phyloP scores from a whole-genome alignment of 768 basidiomycete genomes.

The Termitomyces sp. region DNA sequence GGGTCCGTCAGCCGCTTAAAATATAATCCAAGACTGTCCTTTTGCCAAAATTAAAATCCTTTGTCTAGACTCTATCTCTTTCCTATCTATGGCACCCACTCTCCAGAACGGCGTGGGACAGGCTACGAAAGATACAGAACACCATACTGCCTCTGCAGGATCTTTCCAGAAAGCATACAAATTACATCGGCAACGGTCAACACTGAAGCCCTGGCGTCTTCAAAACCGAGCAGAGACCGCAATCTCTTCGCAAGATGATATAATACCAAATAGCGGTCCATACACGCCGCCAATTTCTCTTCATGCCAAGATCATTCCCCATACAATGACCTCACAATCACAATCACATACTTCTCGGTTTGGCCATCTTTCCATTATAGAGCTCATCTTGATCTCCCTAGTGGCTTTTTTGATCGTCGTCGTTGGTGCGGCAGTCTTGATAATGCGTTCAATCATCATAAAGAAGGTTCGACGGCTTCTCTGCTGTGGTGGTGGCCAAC shows the following conservation, averaged over 20 bases:
- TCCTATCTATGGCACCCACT: constrained; percentile 5
- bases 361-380: constrained; percentile 4
- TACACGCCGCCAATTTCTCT: constrained; percentile 12
- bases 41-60: neutral
- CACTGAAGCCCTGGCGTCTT: constrained; percentile 1
- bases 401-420: constrained; percentile 6
- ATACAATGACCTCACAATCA: neutral
- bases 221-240: constrained; percentile 2
- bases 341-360: neutral
- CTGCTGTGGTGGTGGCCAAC: constrained; percentile 5
- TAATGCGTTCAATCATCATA: constrained; percentile 8
- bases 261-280: neutral
- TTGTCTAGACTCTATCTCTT: neutral
- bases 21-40: neutral
- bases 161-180: neutral
- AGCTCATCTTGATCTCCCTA: constrained; percentile 5
- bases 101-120: neutral
- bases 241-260: neutral
- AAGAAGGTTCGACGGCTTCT: constrained; percentile 8
- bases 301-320: constrained; percentile 16
- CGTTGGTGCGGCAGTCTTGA: neutral
- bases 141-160: neutral
- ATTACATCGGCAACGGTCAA: neutral
- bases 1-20: constrained; percentile 1
- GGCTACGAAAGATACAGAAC: neutral